phyloP scores from a whole-genome alignment of 305 asterid species.

The Fraxinus angustifolia region DNA sequence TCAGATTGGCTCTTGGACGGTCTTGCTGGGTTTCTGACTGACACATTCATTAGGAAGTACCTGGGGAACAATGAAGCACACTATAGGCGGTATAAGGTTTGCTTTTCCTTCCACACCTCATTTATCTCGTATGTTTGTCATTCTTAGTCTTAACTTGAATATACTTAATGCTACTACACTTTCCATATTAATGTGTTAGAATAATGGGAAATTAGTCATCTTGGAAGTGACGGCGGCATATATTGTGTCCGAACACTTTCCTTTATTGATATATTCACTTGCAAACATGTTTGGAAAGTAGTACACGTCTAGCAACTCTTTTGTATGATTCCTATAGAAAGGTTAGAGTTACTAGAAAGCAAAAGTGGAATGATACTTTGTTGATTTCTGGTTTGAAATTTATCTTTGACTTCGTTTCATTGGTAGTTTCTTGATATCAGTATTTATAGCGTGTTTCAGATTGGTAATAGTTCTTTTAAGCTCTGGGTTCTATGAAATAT shows the following conservation, averaged over 20 bases:
- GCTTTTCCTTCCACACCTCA: conserved; percentile 26
- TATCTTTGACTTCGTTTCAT: neutral
- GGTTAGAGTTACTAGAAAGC: neutral
- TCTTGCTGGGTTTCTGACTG: conserved; percentile 92
- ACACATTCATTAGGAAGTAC: conserved; percentile 72
- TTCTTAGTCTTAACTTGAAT: neutral
- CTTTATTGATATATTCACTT: neutral
- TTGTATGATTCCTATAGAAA: neutral
- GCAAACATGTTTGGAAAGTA: conserved; percentile 8
- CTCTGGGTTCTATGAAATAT: neutral
- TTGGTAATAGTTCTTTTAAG: neutral
- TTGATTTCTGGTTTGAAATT: neutral
- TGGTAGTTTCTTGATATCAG: neutral
- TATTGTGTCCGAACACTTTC: neutral
- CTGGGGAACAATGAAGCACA: conserved; percentile 99
- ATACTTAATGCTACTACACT: neutral
- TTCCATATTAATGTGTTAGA: neutral
- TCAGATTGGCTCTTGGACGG: conserved; percentile 99
- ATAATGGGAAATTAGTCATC: conserved; percentile 11
- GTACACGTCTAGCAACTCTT: conserved; percentile 11
- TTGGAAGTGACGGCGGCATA: conserved; percentile 12
- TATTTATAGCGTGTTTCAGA: neutral
- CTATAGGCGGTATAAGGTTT: conserved; percentile 91
- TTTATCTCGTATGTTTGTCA: conserved; percentile 6
- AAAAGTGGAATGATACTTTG: neutral